Percentiles rank a stretch among this genome's conserved stretches.
Evolutionary conservation across 2,329 filamentous ascomycete species (phyloP).

Genomic region (Ceratocystis eucalypticola): DNA sequence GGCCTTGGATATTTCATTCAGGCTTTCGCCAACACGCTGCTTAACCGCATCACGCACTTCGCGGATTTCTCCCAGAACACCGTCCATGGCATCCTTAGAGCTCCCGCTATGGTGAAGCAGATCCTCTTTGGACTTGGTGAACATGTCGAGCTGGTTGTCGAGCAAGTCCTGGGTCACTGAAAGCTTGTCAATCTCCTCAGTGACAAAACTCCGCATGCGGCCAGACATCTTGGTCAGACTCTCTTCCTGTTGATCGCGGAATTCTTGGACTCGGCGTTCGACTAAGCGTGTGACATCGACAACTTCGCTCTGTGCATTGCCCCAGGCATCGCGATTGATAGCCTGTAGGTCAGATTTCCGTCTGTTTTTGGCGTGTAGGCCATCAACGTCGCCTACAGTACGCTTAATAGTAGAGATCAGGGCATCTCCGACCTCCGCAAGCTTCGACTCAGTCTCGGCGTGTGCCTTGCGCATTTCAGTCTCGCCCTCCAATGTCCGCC

Average conservation of each 20-base stretch:
- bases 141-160: conserved; percentile 51
- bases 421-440: conserved; percentile 58
- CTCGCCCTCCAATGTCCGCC: conserved; percentile 65
- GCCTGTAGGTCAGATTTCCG: conserved; percentile 73
- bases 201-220: conserved; percentile 65
- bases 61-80: conserved; percentile 59
- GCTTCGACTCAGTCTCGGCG: conserved; percentile 65
- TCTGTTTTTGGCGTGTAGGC: conserved; percentile 72
- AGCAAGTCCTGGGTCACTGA: conserved; percentile 57
- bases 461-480: conserved; percentile 68
- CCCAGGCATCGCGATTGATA: conserved; percentile 68
- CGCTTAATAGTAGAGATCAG: conserved; percentile 65
- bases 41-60: conserved; percentile 81
- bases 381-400: conserved; percentile 68
- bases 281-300: conserved; percentile 62
- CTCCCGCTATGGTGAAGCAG: conserved; percentile 53
- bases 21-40: conserved; percentile 21
- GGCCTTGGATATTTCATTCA: conserved; percentile 13
- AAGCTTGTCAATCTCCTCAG: conserved; percentile 37
- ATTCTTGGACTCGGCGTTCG: conserved; percentile 58
- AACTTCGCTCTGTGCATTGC: conserved; percentile 60
- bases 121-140: conserved; percentile 53
- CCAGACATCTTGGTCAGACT: conserved; percentile 54
- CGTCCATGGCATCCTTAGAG: conserved; percentile 75
- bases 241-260: conserved; percentile 58